Percentiles rank a stretch among this genome's conserved stretches.
These are phyloP conservation scores for Suillus spraguei DNA, from an alignment of 768 basidiomycete genomes.

Conservation along the genomic window DNA sequence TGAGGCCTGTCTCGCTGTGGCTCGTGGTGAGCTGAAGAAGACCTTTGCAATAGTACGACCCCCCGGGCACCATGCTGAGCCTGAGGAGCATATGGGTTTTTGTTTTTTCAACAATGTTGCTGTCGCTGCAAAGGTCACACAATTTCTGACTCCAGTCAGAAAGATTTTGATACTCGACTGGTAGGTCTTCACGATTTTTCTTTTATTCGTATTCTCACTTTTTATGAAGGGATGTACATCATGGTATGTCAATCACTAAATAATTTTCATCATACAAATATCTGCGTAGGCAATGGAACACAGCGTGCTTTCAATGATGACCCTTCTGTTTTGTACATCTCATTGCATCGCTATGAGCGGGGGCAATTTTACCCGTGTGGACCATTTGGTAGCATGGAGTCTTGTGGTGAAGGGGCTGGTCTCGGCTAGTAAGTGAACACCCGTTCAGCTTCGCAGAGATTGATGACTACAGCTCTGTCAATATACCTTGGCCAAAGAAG, in stretches of 20 bases:
- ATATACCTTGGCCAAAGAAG: constrained; percentile 88
- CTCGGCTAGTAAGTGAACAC: constrained; percentile 72
- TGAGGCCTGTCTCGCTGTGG: constrained; percentile 86
- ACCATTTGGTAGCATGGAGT: constrained; percentile 84
- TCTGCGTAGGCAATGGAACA: constrained; percentile 84
- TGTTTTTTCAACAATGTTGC: constrained; percentile 99
- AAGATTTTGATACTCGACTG: constrained; percentile 94
- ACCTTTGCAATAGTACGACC: constrained; percentile 95
- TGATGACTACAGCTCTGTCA: constrained; percentile 71
- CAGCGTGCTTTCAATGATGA: constrained; percentile 96
- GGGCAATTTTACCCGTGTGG: constrained; percentile 94
- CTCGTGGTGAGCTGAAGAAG: constrained; percentile 77
- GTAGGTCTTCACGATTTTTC: constrained; percentile 49
- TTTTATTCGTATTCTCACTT: constrained; percentile 16
- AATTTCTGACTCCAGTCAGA: constrained; percentile 67
- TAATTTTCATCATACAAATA: neutral
- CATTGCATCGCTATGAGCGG: constrained; percentile 91
- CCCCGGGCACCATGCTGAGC: constrained; percentile 98
- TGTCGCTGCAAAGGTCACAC: constrained; percentile 84
- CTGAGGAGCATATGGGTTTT: constrained; percentile 98
- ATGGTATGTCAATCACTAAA: constrained; percentile 54
- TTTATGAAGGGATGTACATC: constrained; percentile 87
- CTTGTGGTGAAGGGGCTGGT: constrained; percentile 83
- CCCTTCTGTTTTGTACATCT: constrained; percentile 89
- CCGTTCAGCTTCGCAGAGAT: constrained; percentile 13